Base-by-base conservation (phyloP, 2,329 filamentous ascomycete genomes). In the Botryotinia narcissicola region DNA sequence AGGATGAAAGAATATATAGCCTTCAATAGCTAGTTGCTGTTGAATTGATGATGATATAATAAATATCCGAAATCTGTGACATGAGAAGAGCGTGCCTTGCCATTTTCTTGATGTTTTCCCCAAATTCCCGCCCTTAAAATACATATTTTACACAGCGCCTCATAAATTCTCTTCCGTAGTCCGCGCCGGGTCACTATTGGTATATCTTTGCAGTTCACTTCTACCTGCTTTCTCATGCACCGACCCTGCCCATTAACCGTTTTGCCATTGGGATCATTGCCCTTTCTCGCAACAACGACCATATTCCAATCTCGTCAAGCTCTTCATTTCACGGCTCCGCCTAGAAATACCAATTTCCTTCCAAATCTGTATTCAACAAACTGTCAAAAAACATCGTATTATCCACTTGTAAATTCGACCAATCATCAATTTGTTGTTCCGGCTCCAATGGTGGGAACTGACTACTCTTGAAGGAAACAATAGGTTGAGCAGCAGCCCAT, bases 341-440 rank as follows among this genome's bases (percentile, higher is more conserved):
- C 74, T 70, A 78, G 61, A 77, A 77, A 14, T 77, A 74, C 79
- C 79, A 80, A 74, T 80, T 80, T 2, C 78, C 78, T 69, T 80
- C 79, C 32, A 80, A 74, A 77, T 81, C 79, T 6, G 78, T 79
- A 61, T 78, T 79, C 9, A 80, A 51, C 29, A 81, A 64, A 68
- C 79, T 78, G 69, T 81, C 79, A 74, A 81, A 81, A 68, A 79
- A 80, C 32, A 79, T 61, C 6, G 76, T 78, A 44, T 80, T 78
- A 51, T 80, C 79, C 18, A 74, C 74, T 37, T 78, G 78, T 16
- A 72, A 71, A 29, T 76, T 70, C 1, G 70, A 72, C 78, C 78
- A 80, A 64, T 78, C 75, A 70, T 77, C 62, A 16, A 74, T 70
- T 14, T 72, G 74, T 35, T 77, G 74, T 18, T 76, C 75, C n/a